Conservation (phyloP, 2,329 filamentous ascomycete species). For the Diaporthe velutina region DNA sequence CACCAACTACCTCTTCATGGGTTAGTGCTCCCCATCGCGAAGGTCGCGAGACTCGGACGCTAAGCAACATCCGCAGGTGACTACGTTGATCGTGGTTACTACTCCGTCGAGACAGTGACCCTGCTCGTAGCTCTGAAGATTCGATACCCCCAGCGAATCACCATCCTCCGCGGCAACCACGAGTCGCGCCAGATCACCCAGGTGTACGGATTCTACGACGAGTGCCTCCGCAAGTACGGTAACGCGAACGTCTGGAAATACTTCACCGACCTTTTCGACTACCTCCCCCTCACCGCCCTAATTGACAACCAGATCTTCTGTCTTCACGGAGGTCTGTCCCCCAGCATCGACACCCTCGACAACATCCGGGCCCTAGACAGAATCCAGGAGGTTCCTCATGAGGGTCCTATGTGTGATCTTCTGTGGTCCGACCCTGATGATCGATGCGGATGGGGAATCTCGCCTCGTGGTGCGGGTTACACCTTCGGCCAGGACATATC, state of each 20-base stretch:
- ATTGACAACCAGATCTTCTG: slow-evolving; percentile 99
- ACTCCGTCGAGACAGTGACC: slow-evolving; percentile 98
- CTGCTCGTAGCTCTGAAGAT: slow-evolving; percentile 97
- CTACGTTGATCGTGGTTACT: slow-evolving; percentile 98
- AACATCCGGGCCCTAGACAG: slow-evolving; percentile 96
- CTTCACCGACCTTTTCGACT: slow-evolving; percentile 99
- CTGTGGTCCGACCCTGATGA: slow-evolving; percentile 99
- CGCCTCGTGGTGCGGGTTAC: slow-evolving; percentile 92
- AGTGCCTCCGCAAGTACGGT: slow-evolving; percentile 98
- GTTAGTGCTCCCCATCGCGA: slow-evolving; percentile 62
- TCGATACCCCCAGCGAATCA: slow-evolving; percentile 97
- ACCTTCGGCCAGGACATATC: slow-evolving; percentile 98
- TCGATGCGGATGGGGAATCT: slow-evolving; percentile 95
- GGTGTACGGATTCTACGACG: slow-evolving; percentile 99
- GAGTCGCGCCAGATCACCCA: slow-evolving; percentile 99
- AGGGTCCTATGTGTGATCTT: slow-evolving; percentile 97
- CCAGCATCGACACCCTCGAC: slow-evolving; percentile 95
- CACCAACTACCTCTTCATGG: slow-evolving; percentile 99
- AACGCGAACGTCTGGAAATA: slow-evolving; percentile 99
- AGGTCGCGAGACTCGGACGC: slow-evolving; percentile 16
- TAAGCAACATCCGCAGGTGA: slow-evolving; percentile 72
- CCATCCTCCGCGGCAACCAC: slow-evolving; percentile 98
- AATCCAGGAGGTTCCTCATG: slow-evolving; percentile 98
- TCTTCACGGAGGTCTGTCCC: slow-evolving; percentile 94
- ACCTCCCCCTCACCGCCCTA: slow-evolving; percentile 94